phyloP scores from a whole-genome alignment of 2,329 filamentous ascomycete species.

The Celoporthe dispersa region DNA sequence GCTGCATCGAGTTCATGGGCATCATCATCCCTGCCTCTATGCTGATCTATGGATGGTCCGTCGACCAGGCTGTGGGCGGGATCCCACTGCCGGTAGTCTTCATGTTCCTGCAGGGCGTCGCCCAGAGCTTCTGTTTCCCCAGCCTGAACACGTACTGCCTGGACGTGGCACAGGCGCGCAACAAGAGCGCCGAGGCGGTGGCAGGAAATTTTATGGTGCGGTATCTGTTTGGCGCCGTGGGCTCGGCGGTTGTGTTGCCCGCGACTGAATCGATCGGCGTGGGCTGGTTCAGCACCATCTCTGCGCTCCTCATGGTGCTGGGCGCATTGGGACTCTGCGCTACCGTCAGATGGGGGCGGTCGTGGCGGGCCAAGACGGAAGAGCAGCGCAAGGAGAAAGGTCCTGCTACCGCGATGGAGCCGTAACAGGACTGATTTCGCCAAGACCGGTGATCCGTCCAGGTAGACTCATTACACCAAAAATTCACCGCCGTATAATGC shows the following conservation, averaged over 20 bases:
- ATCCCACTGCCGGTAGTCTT: slow-evolving; percentile 62
- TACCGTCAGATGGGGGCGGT: slow-evolving; percentile 52
- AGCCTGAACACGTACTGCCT: slow-evolving; percentile 75
- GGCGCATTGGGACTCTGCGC: slow-evolving; percentile 50
- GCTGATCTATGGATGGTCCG: slow-evolving; percentile 68
- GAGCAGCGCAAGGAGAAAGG: slow-evolving; percentile 44
- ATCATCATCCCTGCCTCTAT: slow-evolving; percentile 65
- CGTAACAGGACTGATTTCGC: neutral
- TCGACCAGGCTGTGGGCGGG: slow-evolving; percentile 45
- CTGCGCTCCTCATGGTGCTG: slow-evolving; percentile 57
- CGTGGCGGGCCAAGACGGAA: slow-evolving; percentile 57
- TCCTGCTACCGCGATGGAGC: neutral
- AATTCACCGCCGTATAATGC: neutral
- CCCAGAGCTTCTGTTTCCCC: slow-evolving; percentile 71
- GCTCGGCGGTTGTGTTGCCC: slow-evolving; percentile 73
- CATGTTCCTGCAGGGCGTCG: slow-evolving; percentile 72
- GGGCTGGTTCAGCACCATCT: slow-evolving; percentile 80
- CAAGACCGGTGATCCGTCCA: neutral
- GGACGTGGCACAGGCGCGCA: slow-evolving; percentile 73
- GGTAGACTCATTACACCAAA: neutral
- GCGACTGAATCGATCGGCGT: slow-evolving; percentile 75
- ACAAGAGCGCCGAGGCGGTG: slow-evolving; percentile 68
- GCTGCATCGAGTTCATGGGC: slow-evolving; percentile 62
- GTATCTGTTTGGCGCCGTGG: slow-evolving; percentile 74
- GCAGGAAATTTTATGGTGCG: slow-evolving; percentile 80